Base-by-base conservation (phyloP, 345 rosid species). In the Moringa oleifera region DNA sequence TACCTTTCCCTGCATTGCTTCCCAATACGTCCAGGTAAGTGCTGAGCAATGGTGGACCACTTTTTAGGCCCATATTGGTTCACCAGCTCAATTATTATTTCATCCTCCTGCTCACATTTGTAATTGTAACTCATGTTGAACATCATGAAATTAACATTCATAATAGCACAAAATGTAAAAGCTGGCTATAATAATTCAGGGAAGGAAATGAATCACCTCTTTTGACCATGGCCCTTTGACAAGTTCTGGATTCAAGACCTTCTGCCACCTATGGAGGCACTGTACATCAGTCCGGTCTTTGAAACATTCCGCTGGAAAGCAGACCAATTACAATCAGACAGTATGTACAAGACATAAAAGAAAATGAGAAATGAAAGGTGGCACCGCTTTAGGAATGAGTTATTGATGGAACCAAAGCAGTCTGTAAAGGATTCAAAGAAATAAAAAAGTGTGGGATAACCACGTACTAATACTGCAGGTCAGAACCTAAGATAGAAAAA, bases 141-240 rank as follows among this genome's bases (percentile, higher is more conserved):
- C 20, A 12, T 25, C 9, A 65, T 28, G 58, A 37, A 18, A 47
- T 33, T 15, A 66, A 56, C 13, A 21, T 17, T 17, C 20, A 25
- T 25, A 20, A 31, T 22, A 45, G 70, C 46, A 56, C 55, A 59
- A 51, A 51, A 51, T 49, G 55, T 6, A 49, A 51, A 64, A 72
- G 23, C 52, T 53, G 53, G 52, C 28, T 46, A 53, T 50, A 54
- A 49, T 4, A 47, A 52, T 19, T 52, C 13, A 51, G 16, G 47
- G 23, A 41, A 25, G 67, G 53, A 54, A 64, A 24, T 23, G 73
- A 47, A 57, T 84, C 58, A 94, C 99, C 95, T 94, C 98, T 74
- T 91, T 95, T 11, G 99, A 91, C 99, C 99, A 95, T 15, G 99
- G 99, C 19, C 98, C 99, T 87, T 95, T 95, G 47, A 95, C 90